Evolutionary conservation across 768 basidiomycete species (phyloP).

Genomic region (Boletellus sp.): DNA sequence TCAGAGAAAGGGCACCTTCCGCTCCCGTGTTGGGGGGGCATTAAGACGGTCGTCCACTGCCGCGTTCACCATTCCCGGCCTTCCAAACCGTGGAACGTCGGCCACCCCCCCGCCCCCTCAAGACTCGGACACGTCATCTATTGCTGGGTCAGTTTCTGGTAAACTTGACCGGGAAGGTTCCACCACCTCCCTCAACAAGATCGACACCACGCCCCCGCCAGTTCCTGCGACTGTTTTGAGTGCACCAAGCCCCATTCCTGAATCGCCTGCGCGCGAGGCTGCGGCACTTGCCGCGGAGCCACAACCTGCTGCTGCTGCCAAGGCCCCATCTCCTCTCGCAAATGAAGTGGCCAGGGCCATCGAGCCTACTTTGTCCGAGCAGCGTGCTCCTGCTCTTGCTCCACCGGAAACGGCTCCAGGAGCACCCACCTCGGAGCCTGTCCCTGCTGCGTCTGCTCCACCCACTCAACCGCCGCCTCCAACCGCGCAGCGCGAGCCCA

Average conservation of each 20-base stretch:
- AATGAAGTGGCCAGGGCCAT: slow-evolving; percentile 23
- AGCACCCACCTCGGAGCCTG: slow-evolving; percentile 11
- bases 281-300: slow-evolving; percentile 37
- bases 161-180: slow-evolving; percentile 30
- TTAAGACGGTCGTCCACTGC: slow-evolving; percentile 64
- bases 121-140: slow-evolving; percentile 27
- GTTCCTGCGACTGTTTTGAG: slow-evolving; percentile 15
- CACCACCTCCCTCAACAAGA: slow-evolving; percentile 28
- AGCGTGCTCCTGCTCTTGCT: slow-evolving; percentile 3
- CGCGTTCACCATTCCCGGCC: slow-evolving; percentile 40
- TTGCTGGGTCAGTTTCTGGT: slow-evolving; percentile 26
- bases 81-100: slow-evolving; percentile 29
- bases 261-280: slow-evolving; percentile 62
- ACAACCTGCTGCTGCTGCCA: slow-evolving; percentile 16
- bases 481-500: slow-evolving; percentile 1
- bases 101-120: slow-evolving; percentile 23
- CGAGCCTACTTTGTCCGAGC: slow-evolving; percentile 9
- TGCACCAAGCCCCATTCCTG: slow-evolving; percentile 63
- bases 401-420: slow-evolving; percentile 21
- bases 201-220: slow-evolving; percentile 33
- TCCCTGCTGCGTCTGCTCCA: slow-evolving; percentile 11
- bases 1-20: slow-evolving; percentile 42
- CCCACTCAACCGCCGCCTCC: slow-evolving; percentile 12
- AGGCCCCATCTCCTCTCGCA: slow-evolving; percentile 44
- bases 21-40: slow-evolving; percentile 57